A percentile compares a stretch with the other conserved stretches of the same genome.
phyloP scores from a whole-genome alignment of 176 grass and related monocot genomes.

The Oryza glaberrima region DNA sequence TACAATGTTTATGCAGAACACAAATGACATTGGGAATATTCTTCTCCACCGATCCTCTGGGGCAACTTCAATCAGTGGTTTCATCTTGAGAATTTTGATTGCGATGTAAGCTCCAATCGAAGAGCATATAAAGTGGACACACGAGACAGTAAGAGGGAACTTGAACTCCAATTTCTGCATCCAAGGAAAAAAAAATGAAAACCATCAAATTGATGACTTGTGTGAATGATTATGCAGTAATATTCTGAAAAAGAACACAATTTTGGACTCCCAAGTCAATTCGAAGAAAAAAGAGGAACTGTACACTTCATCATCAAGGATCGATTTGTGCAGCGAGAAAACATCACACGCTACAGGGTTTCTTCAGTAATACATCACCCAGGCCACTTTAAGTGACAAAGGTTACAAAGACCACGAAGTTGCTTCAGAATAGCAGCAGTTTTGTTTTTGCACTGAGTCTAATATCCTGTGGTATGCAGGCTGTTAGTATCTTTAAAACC shows the following conservation, averaged over 20 bases:
- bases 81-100: conserved; percentile 80
- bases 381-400: not conserved
- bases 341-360: not conserved
- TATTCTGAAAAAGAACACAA: too few species aligned
- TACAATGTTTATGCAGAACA: conserved; percentile 98
- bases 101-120: conserved; percentile 80
- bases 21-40: conserved; percentile 99
- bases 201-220: not conserved
- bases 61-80: conserved; percentile 91
- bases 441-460: not conserved
- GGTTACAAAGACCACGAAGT: not conserved
- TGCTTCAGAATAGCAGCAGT: not conserved
- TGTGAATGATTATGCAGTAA: not conserved
- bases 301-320: conserved; percentile 17
- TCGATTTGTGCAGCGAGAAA: not conserved
- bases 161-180: conserved; percentile 94
- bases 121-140: conserved; percentile 97
- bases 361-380: not conserved
- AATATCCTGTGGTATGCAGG: not conserved
- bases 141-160: conserved; percentile 93
- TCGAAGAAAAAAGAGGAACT: not conserved
- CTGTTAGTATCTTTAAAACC: not conserved
- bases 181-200: not conserved
- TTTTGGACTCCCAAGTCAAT: conserved; percentile 16
- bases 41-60: conserved; percentile 86